phyloP scores from a whole-genome alignment of 1,139 yeast genomes.

The Nakaseomyces nivariensis region DNA sequence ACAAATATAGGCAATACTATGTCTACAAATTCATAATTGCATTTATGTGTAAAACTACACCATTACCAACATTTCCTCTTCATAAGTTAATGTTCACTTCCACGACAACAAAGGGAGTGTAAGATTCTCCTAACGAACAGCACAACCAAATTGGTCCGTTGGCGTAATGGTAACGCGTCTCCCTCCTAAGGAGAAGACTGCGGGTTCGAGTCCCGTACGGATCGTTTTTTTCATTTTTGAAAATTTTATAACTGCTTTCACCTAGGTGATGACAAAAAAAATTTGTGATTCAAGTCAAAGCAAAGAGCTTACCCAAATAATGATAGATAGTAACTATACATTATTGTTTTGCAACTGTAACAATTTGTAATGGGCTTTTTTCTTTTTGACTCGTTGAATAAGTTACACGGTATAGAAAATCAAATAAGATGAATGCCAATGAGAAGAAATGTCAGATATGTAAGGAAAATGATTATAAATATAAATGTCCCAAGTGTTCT shows the following conservation, averaged over 20 bases:
- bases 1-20: too few species aligned
- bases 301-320: too few species aligned
- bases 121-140: not conserved
- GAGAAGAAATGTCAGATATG: slow-evolving; percentile 41
- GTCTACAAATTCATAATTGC: too few species aligned
- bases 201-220: slow-evolving; percentile 97
- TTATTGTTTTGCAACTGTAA: too few species aligned
- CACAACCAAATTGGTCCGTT: slow-evolving; percentile 43
- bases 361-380: too few species aligned
- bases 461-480: slow-evolving; percentile 35
- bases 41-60: too few species aligned
- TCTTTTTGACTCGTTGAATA: too few species aligned
- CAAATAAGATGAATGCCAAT: not conserved
- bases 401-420: too few species aligned
- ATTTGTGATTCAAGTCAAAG: too few species aligned
- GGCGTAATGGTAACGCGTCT: slow-evolving; percentile 95
- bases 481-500: slow-evolving; percentile 54
- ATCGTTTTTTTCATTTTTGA: slow-evolving; percentile 32
- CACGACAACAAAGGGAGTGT: not conserved
- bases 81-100: not conserved
- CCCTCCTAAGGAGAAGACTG: slow-evolving; percentile 95
- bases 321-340: too few species aligned
- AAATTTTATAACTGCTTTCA: not conserved
- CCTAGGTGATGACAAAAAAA: not conserved
- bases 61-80: too few species aligned